These are phyloP conservation scores for Pecoramyces ruminantium DNA, from an alignment of 192 early-diverging fungal species.

Conservation along the genomic window DNA sequence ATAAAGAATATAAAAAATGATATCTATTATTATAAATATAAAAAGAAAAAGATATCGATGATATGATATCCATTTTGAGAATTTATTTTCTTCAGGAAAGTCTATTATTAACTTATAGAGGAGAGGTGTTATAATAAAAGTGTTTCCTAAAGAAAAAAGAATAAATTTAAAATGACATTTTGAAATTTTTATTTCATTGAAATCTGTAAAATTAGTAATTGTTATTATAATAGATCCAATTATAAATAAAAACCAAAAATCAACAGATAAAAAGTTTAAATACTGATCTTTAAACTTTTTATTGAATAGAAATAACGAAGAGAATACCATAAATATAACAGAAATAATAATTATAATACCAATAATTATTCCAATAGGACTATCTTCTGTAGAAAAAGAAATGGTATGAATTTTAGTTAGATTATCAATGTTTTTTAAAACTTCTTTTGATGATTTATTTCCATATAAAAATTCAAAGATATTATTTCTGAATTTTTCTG, in stretches of 20 bases:
- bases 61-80: not conserved
- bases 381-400: too few relatives aligned
- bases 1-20: not conserved
- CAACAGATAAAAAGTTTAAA: too few relatives aligned
- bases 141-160: not conserved
- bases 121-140: not conserved
- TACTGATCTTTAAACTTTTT: too few relatives aligned
- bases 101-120: not conserved
- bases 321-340: too few relatives aligned
- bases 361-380: too few relatives aligned
- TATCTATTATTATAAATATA: not conserved
- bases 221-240: too few relatives aligned
- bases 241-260: too few relatives aligned
- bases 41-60: not conserved
- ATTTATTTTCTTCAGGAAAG: not conserved
- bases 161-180: not conserved
- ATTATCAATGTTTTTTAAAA: not conserved
- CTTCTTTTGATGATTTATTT: not conserved
- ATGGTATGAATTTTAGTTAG: not conserved
- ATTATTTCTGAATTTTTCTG: not conserved
- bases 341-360: not conserved
- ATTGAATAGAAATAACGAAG: too few relatives aligned
- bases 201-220: not conserved
- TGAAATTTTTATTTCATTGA: not conserved
- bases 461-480: not conserved